Conservation (phyloP, 768 basidiomycete species). For the Lanmaoa pseudosensibilis region DNA sequence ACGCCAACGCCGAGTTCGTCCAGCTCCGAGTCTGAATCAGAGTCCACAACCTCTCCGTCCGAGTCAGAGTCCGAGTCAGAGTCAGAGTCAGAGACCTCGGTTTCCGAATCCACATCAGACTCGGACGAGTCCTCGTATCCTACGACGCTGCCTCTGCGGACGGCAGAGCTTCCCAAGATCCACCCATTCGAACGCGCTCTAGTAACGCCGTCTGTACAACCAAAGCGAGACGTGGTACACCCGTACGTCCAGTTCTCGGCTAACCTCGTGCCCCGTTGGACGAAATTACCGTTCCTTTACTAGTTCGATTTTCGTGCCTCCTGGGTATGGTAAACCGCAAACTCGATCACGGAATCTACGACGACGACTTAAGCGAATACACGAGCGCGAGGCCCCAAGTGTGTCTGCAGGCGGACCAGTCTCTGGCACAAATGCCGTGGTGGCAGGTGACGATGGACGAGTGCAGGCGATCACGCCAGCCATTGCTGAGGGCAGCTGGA, state of each 20-base stretch:
- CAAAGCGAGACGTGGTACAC: neutral
- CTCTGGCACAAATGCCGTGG: conserved; percentile 44
- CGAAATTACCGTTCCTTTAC: neutral
- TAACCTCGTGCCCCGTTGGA: neutral
- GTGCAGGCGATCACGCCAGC: neutral
- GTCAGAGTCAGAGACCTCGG: conserved; percentile 16
- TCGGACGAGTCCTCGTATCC: conserved; percentile 3
- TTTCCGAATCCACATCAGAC: conserved; percentile 19
- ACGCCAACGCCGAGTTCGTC: conserved; percentile 15
- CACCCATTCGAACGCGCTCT: conserved; percentile 10
- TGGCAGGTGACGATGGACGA: neutral
- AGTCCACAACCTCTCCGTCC: conserved; percentile 17
- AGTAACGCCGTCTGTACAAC: conserved; percentile 9
- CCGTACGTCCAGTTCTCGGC: conserved; percentile 5
- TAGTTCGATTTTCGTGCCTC: conserved; percentile 42
- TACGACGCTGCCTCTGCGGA: neutral
- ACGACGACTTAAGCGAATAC: conserved; percentile 46
- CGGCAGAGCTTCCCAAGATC: conserved; percentile 13
- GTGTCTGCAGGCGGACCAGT: conserved; percentile 24
- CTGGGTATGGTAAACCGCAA: conserved; percentile 57
- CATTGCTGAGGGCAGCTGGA: conserved; percentile 16
- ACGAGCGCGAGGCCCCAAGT: conserved; percentile 24
- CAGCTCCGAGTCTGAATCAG: conserved; percentile 22
- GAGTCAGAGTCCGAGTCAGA: conserved; percentile 30
- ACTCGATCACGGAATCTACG: conserved; percentile 62